Percentiles rank a stretch among this genome's conserved stretches.
Conservation (phyloP, 1,139 yeast species). For the Hansenula lynferdii region DNA sequence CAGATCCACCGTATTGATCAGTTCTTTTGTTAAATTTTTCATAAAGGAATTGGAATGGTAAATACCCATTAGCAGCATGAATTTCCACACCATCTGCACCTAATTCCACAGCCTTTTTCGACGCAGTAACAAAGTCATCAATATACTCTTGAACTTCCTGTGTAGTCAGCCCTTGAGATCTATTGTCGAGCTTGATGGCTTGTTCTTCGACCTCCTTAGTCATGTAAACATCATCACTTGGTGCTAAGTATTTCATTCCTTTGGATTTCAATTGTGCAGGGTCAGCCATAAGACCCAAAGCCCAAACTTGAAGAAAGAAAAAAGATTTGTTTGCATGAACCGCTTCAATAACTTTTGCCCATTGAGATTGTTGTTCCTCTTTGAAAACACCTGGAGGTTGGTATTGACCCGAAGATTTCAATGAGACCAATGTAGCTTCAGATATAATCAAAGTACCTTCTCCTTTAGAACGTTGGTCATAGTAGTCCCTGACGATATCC, state of each 20-base stretch:
- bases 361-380: slow-evolving; percentile 33
- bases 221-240: slow-evolving; percentile 28
- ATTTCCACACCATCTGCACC: slow-evolving; percentile 35
- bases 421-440: slow-evolving; percentile 38
- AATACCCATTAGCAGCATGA: slow-evolving; percentile 31
- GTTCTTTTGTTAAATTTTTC: slow-evolving; percentile 31
- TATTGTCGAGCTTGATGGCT: slow-evolving; percentile 28
- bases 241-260: slow-evolving; percentile 11
- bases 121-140: slow-evolving; percentile 32
- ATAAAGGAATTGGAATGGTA: slow-evolving; percentile 32
- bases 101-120: slow-evolving; percentile 33
- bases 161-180: slow-evolving; percentile 30
- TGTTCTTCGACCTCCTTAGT: slow-evolving; percentile 24
- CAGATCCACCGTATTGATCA: slow-evolving; percentile 39
- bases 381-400: slow-evolving; percentile 43
- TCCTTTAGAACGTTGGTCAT: slow-evolving; percentile 43
- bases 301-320: slow-evolving; percentile 55
- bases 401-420: slow-evolving; percentile 31
- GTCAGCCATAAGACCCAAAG: slow-evolving; percentile 49
- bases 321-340: slow-evolving; percentile 52
- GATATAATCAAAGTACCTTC: slow-evolving; percentile 46
- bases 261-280: slow-evolving; percentile 34
- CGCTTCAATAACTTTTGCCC: slow-evolving; percentile 39
- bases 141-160: slow-evolving; percentile 32
- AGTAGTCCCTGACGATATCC: slow-evolving; percentile 44